A percentile compares a stretch with the other conserved stretches of the same genome.
These are phyloP conservation scores for Blastocystis sp. DNA, from an alignment of 352 stramenopile species.

Conservation along the genomic window DNA sequence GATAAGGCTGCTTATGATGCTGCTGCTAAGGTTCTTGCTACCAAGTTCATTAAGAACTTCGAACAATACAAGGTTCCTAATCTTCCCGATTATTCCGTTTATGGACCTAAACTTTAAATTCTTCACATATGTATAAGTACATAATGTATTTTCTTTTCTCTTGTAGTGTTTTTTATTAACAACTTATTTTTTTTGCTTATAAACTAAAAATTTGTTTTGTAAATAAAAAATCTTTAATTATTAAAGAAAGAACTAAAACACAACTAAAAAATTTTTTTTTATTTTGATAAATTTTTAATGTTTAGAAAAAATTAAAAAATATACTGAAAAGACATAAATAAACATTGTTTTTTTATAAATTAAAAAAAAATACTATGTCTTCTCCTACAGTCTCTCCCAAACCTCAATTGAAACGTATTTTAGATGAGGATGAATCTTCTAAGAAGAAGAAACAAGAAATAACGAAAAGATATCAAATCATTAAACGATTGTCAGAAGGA, in stretches of 20 bases:
- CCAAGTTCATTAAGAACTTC: constrained; percentile 59
- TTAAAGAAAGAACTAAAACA: neutral
- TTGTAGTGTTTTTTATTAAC: neutral
- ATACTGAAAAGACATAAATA: neutral
- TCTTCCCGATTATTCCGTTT: constrained; percentile 79
- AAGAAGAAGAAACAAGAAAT: too few species aligned
- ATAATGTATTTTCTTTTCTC: constrained; percentile 12
- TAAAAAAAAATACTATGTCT: neutral
- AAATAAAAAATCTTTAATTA: neutral
- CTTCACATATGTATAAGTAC: neutral
- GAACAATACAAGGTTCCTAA: constrained; percentile 56
- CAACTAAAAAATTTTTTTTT: neutral
- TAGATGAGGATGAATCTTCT: too few species aligned
- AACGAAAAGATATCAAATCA: too few species aligned
- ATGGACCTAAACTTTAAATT: constrained; percentile 57
- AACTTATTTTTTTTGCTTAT: neutral
- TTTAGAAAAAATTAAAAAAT: neutral
- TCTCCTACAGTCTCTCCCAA: too few species aligned
- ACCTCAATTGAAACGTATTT: too few species aligned
- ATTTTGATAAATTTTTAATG: neutral
- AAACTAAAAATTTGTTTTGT: neutral
- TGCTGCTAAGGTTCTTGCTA: constrained; percentile 54
- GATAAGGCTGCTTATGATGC: constrained; percentile 58
- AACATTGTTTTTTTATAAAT: neutral
- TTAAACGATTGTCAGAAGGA: too few species aligned